Conservation (phyloP, 192 early-diverging fungal species). For the Entomortierella lignicola region DNA sequence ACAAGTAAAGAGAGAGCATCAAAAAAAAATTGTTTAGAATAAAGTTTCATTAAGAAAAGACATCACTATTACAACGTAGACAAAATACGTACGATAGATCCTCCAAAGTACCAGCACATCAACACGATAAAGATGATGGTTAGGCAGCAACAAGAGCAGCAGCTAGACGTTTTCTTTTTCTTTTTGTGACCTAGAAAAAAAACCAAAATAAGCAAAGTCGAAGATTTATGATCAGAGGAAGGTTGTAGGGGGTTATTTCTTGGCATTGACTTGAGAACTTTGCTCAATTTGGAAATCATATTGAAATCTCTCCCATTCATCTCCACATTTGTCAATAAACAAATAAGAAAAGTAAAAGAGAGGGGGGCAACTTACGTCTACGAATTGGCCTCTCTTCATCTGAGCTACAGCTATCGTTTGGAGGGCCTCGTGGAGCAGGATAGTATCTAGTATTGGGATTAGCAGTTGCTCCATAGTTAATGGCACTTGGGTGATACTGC, state of each 20-base stretch:
- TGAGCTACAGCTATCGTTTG: neutral
- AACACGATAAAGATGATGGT: slow-evolving; percentile 5
- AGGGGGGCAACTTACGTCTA: slow-evolving; percentile 14
- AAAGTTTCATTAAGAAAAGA: neutral
- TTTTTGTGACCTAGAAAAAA: neutral
- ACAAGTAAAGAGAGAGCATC: neutral
- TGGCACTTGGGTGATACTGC: neutral
- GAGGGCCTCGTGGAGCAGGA: neutral
- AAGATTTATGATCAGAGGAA: too few species aligned
- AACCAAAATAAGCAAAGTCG: too few species aligned
- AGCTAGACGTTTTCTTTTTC: slow-evolving; percentile 13
- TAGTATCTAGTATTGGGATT: slow-evolving; percentile 11
- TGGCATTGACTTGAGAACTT: neutral
- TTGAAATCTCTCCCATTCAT: neutral
- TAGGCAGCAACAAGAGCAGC: slow-evolving; percentile 23
- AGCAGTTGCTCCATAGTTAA: slow-evolving; percentile 17
- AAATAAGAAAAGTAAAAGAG: neutral
- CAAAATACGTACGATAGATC: too few species aligned
- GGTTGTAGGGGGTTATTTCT: too few species aligned
- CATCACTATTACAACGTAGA: slow-evolving; percentile 1
- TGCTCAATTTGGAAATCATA: neutral
- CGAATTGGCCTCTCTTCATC: neutral
- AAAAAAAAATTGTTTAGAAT: too few species aligned
- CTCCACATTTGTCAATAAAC: neutral
- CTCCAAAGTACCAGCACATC: neutral